phyloP scores from a whole-genome alignment of 352 stramenopile genomes.

The Phytophthora foliorum region DNA sequence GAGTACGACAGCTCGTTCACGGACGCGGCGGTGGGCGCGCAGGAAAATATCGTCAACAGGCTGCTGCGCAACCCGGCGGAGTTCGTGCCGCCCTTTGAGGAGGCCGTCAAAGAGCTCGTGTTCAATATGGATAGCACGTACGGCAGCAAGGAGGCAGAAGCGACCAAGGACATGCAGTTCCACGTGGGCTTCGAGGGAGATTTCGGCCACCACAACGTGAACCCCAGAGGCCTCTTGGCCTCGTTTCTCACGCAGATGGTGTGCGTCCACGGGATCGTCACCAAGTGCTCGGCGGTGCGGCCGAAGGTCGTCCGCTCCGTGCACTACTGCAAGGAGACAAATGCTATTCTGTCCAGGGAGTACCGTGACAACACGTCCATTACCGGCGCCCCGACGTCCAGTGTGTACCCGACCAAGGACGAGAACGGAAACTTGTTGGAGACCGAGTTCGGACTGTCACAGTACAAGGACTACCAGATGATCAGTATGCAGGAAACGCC shows the following conservation, averaged over 20 bases:
- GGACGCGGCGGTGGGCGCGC: slow-evolving; percentile 54
- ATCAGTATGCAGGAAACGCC: slow-evolving; percentile 90
- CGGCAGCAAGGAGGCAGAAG: slow-evolving; percentile 78
- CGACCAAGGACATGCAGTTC: slow-evolving; percentile 81
- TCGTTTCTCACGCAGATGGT: slow-evolving; percentile 95
- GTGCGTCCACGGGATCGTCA: slow-evolving; percentile 99
- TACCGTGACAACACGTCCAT: slow-evolving; percentile 98
- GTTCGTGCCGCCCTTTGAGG: slow-evolving; percentile 87
- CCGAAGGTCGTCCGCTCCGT: slow-evolving; percentile 98
- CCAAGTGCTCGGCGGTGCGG: slow-evolving; percentile 97
- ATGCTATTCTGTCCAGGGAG: slow-evolving; percentile 92
- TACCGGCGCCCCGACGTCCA: slow-evolving; percentile 87
- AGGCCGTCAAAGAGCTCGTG: slow-evolving; percentile 82
- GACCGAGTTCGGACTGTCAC: slow-evolving; percentile 98
- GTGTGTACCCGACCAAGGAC: slow-evolving; percentile 96
- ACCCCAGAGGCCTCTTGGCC: slow-evolving; percentile 93
- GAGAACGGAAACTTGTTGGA: slow-evolving; percentile 97
- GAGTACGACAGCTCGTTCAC: slow-evolving; percentile 91
- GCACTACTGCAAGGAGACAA: slow-evolving; percentile 98
- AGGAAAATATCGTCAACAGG: slow-evolving; percentile 84
- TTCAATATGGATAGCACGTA: slow-evolving; percentile 88
- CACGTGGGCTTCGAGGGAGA: slow-evolving; percentile 94
- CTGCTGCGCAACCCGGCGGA: slow-evolving; percentile 84
- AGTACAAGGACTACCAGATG: slow-evolving; percentile 99
- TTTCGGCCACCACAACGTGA: slow-evolving; percentile 94